Percentiles rank a stretch among this genome's conserved stretches.
These are phyloP conservation scores for Mycena vitilis DNA, from an alignment of 768 basidiomycete genomes.

Conservation along the genomic window DNA sequence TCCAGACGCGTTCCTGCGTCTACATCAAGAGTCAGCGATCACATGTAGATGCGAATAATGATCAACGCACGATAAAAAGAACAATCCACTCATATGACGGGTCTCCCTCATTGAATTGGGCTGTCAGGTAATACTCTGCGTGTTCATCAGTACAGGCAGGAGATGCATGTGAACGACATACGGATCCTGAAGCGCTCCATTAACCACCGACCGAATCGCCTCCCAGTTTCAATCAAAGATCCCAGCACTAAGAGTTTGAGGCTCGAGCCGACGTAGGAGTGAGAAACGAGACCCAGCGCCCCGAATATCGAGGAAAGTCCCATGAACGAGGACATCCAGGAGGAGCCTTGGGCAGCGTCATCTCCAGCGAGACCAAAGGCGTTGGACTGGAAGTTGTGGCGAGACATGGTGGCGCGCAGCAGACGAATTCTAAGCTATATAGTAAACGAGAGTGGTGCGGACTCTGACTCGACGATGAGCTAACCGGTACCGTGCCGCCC, in stretches of 20 bases:
- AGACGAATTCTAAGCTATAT: too few species aligned
- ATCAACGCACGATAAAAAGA: slow-evolving; percentile 54
- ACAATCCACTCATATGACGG: slow-evolving; percentile 63
- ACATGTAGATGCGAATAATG: too few species aligned
- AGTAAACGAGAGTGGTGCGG: too few species aligned
- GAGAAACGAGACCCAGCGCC: slow-evolving; percentile 19
- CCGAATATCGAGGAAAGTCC: slow-evolving; percentile 30
- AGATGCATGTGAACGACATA: slow-evolving; percentile 37
- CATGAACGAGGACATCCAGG: slow-evolving; percentile 33
- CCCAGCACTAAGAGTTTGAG: slow-evolving; percentile 28
- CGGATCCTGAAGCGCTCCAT: slow-evolving; percentile 52
- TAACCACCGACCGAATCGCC: slow-evolving; percentile 40
- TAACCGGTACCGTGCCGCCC: too few species aligned
- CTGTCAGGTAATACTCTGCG: slow-evolving; percentile 58
- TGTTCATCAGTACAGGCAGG: too few species aligned
- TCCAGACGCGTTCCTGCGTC: slow-evolving; percentile 59
- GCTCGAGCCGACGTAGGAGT: slow-evolving; percentile 28
- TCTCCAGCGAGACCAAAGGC: not conserved
- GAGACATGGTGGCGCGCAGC: too few species aligned
- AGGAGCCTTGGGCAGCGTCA: not conserved
- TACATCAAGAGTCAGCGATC: slow-evolving; percentile 26
- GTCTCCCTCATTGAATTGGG: slow-evolving; percentile 55
- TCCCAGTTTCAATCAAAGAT: slow-evolving; percentile 24
- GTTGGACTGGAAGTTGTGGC: not conserved
- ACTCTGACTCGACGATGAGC: too few species aligned